Conservation (phyloP, 805 yeast species). For the Starmerella riodocensis region DNA sequence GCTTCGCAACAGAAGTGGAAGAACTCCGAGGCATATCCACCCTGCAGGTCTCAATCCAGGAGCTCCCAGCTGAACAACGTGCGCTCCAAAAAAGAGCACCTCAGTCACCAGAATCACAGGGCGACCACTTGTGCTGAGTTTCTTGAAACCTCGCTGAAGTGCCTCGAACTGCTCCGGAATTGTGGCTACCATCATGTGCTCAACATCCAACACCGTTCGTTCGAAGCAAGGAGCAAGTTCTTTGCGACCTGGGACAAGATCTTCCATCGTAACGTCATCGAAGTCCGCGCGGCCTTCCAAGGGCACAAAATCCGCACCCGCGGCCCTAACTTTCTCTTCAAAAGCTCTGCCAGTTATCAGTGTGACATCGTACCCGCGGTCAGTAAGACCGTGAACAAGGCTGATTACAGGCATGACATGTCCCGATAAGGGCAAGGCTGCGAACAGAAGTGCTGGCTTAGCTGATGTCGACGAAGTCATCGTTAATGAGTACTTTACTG, state of each 20-base stretch:
- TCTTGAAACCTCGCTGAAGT: neutral
- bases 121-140: neutral
- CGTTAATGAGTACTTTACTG: neutral
- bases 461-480: neutral
- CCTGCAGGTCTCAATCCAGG: constrained; percentile 2
- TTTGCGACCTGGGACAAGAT: constrained; percentile 1
- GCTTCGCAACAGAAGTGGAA: constrained; percentile 1
- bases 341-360: neutral
- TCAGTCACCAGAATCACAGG: constrained; percentile 1
- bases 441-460: neutral
- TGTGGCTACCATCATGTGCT: constrained; percentile 1
- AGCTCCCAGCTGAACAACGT: neutral
- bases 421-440: neutral
- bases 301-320: constrained; percentile 1
- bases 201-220: neutral
- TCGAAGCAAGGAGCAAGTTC: neutral
- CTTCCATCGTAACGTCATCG: neutral
- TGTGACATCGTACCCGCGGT: neutral
- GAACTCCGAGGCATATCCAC: constrained; percentile 1
- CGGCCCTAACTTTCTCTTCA: neutral
- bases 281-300: neutral
- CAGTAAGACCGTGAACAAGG: neutral
- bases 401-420: neutral
- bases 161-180: neutral
- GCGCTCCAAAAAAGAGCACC: constrained; percentile 1